Percentiles rank a stretch among this genome's conserved stretches.
Conservation (phyloP, 768 basidiomycete species). For the Chalciporus piperatus region DNA sequence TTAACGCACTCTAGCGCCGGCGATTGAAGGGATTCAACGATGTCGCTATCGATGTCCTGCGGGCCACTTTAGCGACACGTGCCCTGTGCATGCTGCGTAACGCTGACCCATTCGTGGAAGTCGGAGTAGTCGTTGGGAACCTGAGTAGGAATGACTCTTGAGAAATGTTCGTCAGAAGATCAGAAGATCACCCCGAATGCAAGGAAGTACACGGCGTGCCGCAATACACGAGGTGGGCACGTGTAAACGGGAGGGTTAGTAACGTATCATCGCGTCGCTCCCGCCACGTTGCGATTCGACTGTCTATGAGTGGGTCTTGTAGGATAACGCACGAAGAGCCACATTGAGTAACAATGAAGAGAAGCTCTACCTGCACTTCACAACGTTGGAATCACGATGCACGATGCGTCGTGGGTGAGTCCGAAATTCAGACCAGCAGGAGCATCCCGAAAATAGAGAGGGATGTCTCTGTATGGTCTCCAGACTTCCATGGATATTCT, state of each 20-base stretch:
- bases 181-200: constrained; percentile 12
- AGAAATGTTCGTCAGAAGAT: constrained; percentile 11
- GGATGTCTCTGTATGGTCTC: no score
- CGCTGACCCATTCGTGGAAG: constrained; percentile 14
- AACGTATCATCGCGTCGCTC: background rate
- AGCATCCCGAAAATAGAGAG: no score
- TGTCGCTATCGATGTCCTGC: background rate
- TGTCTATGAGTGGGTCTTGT: no score
- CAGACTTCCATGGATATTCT: no score
- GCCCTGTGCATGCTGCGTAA: constrained; percentile 18
- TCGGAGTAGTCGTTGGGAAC: background rate
- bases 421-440: no score
- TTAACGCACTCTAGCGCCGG: constrained; percentile 8
- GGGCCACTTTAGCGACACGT: constrained; percentile 26
- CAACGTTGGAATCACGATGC: no score
- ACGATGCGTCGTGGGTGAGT: no score
- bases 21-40: constrained; percentile 6
- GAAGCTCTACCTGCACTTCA: no score
- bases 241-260: background rate
- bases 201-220: constrained; percentile 15
- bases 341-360: no score
- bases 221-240: constrained; percentile 19
- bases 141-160: constrained; percentile 6
- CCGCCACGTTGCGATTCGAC: no score
- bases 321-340: no score